These are phyloP conservation scores for Blastomyces parvus DNA, from an alignment of 2,329 filamentous ascomycete genomes.

Conservation along the genomic window DNA sequence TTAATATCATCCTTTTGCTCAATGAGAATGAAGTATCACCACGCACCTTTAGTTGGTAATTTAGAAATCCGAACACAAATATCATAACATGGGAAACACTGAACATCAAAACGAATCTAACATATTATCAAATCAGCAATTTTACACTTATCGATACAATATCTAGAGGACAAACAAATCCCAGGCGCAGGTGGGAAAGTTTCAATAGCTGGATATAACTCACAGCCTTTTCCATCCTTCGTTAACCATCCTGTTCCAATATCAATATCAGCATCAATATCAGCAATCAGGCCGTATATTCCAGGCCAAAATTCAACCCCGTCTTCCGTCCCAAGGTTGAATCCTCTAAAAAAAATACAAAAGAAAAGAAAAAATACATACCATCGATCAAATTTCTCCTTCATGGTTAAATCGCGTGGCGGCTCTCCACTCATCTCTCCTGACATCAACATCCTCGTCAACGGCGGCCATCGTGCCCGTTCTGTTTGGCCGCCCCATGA, in stretches of 20 bases:
- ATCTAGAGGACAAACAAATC: neutral
- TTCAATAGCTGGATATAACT: slow-evolving; percentile 27
- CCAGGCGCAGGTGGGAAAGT: too few species aligned
- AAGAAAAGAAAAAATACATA: slow-evolving; percentile 13
- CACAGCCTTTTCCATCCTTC: slow-evolving; percentile 74
- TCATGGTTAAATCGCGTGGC: slow-evolving; percentile 56
- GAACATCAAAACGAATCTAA: slow-evolving; percentile 67
- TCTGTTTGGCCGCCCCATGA: slow-evolving; percentile 44
- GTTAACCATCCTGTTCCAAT: slow-evolving; percentile 60
- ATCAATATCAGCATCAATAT: too few species aligned
- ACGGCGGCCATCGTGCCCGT: slow-evolving; percentile 69
- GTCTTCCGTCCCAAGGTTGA: neutral
- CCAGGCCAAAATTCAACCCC: neutral
- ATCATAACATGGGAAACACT: slow-evolving; percentile 63
- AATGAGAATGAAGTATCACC: neutral
- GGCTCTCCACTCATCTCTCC: slow-evolving; percentile 70
- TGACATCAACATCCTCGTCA: slow-evolving; percentile 73
- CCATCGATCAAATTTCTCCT: slow-evolving; percentile 68
- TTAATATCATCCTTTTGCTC: slow-evolving; percentile 1
- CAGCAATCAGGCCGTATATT: neutral
- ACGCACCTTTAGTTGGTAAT: slow-evolving; percentile 60
- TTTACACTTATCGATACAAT: neutral
- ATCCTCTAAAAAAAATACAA: neutral
- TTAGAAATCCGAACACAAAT: slow-evolving; percentile 69
- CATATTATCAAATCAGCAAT: neutral